Conservation (phyloP, 2,329 filamentous ascomycete genomes). For the Rhynchosporium secalis region DNA sequence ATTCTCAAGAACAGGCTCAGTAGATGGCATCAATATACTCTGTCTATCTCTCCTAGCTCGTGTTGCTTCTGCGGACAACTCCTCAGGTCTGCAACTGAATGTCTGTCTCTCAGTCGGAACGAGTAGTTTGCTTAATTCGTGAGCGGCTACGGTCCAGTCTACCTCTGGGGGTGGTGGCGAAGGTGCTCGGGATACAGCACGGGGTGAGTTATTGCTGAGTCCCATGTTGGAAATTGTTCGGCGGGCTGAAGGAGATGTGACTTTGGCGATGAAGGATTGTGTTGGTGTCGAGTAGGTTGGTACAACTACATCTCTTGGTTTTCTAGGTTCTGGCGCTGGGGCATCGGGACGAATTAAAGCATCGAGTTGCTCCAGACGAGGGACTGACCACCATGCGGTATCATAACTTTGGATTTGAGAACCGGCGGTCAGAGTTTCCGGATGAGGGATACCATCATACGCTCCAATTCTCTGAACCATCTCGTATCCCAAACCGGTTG, state of each 20-base stretch:
- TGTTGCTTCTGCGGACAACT: conserved; percentile 70
- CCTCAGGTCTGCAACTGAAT: conserved; percentile 73
- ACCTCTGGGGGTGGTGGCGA: conserved; percentile 78
- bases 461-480: conserved; percentile 56
- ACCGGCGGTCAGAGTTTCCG: conserved; percentile 24
- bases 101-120: conserved; percentile 76
- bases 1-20: conserved; percentile 34
- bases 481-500: conserved; percentile 55
- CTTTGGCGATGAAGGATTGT: conserved; percentile 81
- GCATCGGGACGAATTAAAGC: conserved; percentile 52
- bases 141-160: conserved; percentile 79
- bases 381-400: conserved; percentile 68
- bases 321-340: conserved; percentile 52
- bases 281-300: conserved; percentile 86
- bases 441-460: conserved; percentile 36
- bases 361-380: conserved; percentile 70
- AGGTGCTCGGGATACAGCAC: conserved; percentile 47
- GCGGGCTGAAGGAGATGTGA: conserved; percentile 65
- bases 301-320: conserved; percentile 54
- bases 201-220: conserved; percentile 42
- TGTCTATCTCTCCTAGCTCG: conserved; percentile 65
- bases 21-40: conserved; percentile 47
- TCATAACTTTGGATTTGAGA: conserved; percentile 54
- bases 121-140: conserved; percentile 79
- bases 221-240: conserved; percentile 61